Evolutionary conservation across 805 yeast species (phyloP).

Genomic region (Kluyveromyces aestuarii): DNA sequence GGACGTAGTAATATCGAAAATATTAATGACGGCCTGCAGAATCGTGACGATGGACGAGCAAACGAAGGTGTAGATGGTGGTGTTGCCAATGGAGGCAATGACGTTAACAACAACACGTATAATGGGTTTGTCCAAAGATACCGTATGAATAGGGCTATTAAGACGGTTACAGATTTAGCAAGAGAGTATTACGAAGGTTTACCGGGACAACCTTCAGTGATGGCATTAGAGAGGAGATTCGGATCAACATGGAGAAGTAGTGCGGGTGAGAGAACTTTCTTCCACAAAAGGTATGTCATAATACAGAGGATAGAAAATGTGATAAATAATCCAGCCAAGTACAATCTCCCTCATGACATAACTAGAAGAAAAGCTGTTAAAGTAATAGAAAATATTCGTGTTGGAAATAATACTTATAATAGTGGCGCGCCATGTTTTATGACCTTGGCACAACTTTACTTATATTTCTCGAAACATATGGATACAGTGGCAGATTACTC

Average conservation of each 20-base stretch:
- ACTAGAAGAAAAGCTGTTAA: slow-evolving; percentile 15
- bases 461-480: slow-evolving; percentile 20
- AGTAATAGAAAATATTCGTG: slow-evolving; percentile 22
- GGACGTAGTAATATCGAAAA: neutral
- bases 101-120: neutral
- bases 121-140: slow-evolving; percentile 7
- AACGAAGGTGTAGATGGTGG: neutral
- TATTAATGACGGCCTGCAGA: neutral
- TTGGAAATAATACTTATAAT: slow-evolving; percentile 19
- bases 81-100: neutral
- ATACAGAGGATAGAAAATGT: slow-evolving; percentile 19
- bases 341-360: slow-evolving; percentile 11
- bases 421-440: slow-evolving; percentile 13
- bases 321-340: slow-evolving; percentile 13
- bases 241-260: slow-evolving; percentile 24
- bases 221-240: slow-evolving; percentile 19
- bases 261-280: slow-evolving; percentile 20
- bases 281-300: slow-evolving; percentile 22
- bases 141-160: slow-evolving; percentile 18
- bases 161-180: slow-evolving; percentile 20
- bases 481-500: slow-evolving; percentile 18
- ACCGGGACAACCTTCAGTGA: slow-evolving; percentile 20
- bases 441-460: slow-evolving; percentile 19
- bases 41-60: neutral
- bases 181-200: slow-evolving; percentile 24